Evolutionary conservation across 1,284 basidiomycete species (phyloP).

Genomic region (Trametes pubescens): DNA sequence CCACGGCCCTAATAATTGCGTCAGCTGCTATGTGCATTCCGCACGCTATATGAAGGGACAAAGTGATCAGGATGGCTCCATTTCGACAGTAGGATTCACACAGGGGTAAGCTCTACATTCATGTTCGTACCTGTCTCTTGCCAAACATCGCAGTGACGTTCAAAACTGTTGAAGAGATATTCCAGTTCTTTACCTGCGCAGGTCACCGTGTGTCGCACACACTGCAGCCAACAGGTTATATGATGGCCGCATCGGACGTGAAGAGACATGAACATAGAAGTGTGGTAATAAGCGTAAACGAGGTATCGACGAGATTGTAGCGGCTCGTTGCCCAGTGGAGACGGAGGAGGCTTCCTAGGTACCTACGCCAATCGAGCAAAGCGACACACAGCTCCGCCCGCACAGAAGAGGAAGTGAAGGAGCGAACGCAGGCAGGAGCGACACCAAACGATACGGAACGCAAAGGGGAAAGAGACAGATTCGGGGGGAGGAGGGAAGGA

Average conservation of each 20-base stretch:
- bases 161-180: too few species aligned
- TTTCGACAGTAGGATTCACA: too few species aligned
- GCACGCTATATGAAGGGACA: too few species aligned
- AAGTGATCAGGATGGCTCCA: too few species aligned
- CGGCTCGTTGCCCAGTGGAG: constrained; percentile 33
- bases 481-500: not conserved
- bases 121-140: too few species aligned
- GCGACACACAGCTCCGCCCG: constrained; percentile 27
- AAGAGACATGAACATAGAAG: not conserved
- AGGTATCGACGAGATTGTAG: constrained; percentile 36
- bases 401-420: constrained; percentile 19
- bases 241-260: not conserved
- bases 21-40: too few species aligned
- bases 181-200: too few species aligned
- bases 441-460: constrained; percentile 11
- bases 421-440: constrained; percentile 25
- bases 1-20: too few species aligned
- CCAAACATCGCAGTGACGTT: too few species aligned
- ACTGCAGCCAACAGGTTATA: not conserved
- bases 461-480: not conserved
- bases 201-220: not conserved
- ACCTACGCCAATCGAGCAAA: constrained; percentile 9
- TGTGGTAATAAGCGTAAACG: constrained; percentile 17
- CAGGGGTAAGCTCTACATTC: too few species aligned
- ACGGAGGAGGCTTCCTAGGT: constrained; percentile 4